Evolutionary conservation across 2,329 filamentous ascomycete species (phyloP), one percentile per base, ranked within the genome.

Genomic region (Trichoderma sp.): DNA sequence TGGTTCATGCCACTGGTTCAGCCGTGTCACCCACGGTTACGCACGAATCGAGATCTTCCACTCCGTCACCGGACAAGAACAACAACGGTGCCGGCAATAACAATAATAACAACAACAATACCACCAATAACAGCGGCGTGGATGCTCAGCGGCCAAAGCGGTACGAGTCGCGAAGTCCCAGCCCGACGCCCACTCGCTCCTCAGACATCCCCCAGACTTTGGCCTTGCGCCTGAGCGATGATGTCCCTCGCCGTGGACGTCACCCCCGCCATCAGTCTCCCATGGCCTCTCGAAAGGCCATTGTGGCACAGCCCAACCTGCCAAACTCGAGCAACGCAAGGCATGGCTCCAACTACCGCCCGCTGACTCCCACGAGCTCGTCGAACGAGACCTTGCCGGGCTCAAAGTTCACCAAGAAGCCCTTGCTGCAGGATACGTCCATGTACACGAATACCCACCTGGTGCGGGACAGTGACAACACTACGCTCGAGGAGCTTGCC

Each of bases 401-500:
- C 42, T 69, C 65, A 19, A 69, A 69, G 27, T 69, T 80, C 63
- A 77, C 83, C 66, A 82, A 84, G 35, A 79, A 78, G 67, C 82
- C 89, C n/a, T 81, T 92, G 56, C 78, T 91, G 57, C 85, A 87
- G 70, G 89, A 92, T 76, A 80, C 87, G 52, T 90, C 89, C 50
- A 82, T 88, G 67, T 92, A 91, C 77, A 84, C 85, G 54, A 90
- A 90, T 75, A 79, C 86, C 15, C 84, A 86, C 71, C 77, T 90
- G 66, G 83, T 85, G 58, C 83, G 85, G 42, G 87, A 90, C 70
- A 84, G 83, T 61, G 87, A 90, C 54, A 86, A 87, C 68, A 92
- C 90, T 54, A 90, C 89, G 15, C 82, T 94, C 70, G 88, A 92
- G 74, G 91, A 94, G 78, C 86, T 94, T 72, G 91, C 91, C 61